These are phyloP conservation scores for Rhizoctonia solani DNA, from an alignment of 1,284 basidiomycete genomes.

Conservation along the genomic window DNA sequence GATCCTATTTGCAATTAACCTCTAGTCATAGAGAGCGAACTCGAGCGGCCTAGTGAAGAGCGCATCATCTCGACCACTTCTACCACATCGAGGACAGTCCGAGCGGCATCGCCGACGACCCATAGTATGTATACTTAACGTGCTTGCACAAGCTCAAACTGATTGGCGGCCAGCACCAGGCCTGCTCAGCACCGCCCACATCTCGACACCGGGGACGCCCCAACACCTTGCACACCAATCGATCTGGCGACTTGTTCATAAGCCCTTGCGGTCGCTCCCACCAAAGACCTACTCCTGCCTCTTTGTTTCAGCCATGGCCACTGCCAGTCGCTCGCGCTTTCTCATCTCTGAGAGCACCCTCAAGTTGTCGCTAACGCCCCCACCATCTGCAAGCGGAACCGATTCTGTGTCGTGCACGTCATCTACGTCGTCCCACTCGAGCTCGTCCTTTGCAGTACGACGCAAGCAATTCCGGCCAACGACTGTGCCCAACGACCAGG, in stretches of 20 bases:
- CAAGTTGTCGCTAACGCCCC: constrained; percentile 10
- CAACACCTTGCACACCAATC: not conserved
- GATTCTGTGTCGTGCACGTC: constrained; percentile 26
- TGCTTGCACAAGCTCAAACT: not conserved
- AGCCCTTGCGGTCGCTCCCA: too few species aligned
- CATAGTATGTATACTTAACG: not conserved
- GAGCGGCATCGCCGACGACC: too few species aligned
- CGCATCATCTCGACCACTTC: too few species aligned
- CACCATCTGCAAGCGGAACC: too few species aligned
- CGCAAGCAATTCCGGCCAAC: constrained; percentile 27
- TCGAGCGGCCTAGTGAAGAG: too few species aligned
- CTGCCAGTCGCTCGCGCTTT: constrained; percentile 28
- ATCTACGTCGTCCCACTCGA: constrained; percentile 11
- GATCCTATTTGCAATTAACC: too few species aligned
- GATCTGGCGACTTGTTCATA: too few species aligned
- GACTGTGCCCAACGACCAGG: constrained; percentile 5
- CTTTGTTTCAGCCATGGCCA: too few species aligned
- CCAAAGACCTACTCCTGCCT: too few species aligned
- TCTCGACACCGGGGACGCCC: constrained; percentile 25
- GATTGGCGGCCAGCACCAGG: too few species aligned
- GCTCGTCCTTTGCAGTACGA: constrained; percentile 31
- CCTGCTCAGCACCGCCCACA: constrained; percentile 18
- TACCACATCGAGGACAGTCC: too few species aligned
- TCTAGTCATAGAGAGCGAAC: too few species aligned
- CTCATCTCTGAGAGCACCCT: constrained; percentile 32